phyloP scores from a whole-genome alignment of 768 basidiomycete genomes.

The Xanthoconium stramineum region DNA sequence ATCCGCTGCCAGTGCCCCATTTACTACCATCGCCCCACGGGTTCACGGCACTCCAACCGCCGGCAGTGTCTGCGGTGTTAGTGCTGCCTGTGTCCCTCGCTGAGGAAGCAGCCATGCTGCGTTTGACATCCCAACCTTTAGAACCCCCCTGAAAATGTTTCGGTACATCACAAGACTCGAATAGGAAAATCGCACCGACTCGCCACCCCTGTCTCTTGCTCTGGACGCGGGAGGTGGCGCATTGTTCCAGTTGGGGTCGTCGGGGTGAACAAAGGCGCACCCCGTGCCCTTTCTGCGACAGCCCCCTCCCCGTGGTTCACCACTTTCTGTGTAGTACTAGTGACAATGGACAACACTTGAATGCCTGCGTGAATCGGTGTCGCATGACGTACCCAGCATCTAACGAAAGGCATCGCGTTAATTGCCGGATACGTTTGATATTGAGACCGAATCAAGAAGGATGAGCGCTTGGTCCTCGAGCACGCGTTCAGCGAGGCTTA shows the following conservation, averaged over 20 bases:
- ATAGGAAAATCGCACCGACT: constrained; percentile 14
- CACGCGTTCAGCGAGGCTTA: background rate
- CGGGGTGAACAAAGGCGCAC: constrained; percentile 33
- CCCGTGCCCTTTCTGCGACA: constrained; percentile 20
- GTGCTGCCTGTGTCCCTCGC: background rate
- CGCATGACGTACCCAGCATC: constrained; percentile 23
- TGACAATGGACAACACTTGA: background rate
- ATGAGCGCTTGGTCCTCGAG: background rate
- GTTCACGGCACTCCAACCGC: background rate
- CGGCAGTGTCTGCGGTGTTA: background rate
- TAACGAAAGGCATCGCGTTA: constrained; percentile 21
- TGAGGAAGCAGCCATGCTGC: background rate
- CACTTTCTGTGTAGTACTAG: constrained; percentile 32
- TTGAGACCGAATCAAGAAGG: background rate
- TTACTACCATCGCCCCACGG: background rate
- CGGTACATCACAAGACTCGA: background rate
- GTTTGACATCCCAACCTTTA: constrained; percentile 5
- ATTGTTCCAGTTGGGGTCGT: constrained; percentile 19
- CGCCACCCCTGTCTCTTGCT: constrained; percentile 15
- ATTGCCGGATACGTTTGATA: background rate
- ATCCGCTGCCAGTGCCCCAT: constrained; percentile 8
- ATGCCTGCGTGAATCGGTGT: constrained; percentile 2
- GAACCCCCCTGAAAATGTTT: constrained; percentile 5
- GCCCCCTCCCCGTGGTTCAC: constrained; percentile 25
- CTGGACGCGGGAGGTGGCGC: constrained; percentile 12